phyloP scores from a whole-genome alignment of 768 basidiomycete genomes.

The Pulveroboletus sp. region DNA sequence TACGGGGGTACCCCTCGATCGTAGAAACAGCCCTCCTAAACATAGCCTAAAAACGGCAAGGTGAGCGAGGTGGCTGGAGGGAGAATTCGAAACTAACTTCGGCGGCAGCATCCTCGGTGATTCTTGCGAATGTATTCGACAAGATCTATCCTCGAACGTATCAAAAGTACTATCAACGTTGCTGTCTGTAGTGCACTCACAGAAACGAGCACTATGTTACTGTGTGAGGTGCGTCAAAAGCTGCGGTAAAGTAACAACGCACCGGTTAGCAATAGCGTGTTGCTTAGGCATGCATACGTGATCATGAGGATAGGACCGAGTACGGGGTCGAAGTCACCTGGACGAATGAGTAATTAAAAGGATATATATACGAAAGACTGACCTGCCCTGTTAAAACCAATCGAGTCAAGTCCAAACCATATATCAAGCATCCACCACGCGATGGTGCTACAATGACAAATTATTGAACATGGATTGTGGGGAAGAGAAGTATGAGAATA shows the following conservation, averaged over 20 bases:
- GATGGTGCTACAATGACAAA: slow-evolving; percentile 43
- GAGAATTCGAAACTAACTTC: slow-evolving; percentile 48
- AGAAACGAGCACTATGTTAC: slow-evolving; percentile 65
- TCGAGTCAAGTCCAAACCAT: slow-evolving; percentile 93
- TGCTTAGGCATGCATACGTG: slow-evolving; percentile 86
- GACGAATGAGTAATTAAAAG: slow-evolving; percentile 3
- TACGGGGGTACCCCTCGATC: slow-evolving; percentile 70
- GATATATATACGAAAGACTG: slow-evolving; percentile 27
- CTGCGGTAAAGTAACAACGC: slow-evolving; percentile 18
- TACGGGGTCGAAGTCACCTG: slow-evolving; percentile 74
- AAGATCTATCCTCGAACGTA: slow-evolving; percentile 58
- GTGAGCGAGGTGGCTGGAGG: background rate
- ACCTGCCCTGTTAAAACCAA: slow-evolving; percentile 82
- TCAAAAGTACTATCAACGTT: background rate
- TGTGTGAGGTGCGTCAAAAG: slow-evolving; percentile 2
- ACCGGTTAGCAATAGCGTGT: slow-evolving; percentile 89
- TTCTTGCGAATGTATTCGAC: slow-evolving; percentile 90
- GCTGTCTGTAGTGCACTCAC: slow-evolving; percentile 36
- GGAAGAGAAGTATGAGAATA: slow-evolving; percentile 13
- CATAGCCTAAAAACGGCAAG: slow-evolving; percentile 61
- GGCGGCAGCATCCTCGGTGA: slow-evolving; percentile 89
- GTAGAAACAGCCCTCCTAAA: slow-evolving; percentile 91
- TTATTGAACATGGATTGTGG: background rate
- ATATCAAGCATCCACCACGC: slow-evolving; percentile 95
- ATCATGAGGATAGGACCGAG: slow-evolving; percentile 92